These are phyloP conservation scores for Ambrosia hybrid DNA, from an alignment of 140 eudicot species.

Conservation along the genomic window DNA sequence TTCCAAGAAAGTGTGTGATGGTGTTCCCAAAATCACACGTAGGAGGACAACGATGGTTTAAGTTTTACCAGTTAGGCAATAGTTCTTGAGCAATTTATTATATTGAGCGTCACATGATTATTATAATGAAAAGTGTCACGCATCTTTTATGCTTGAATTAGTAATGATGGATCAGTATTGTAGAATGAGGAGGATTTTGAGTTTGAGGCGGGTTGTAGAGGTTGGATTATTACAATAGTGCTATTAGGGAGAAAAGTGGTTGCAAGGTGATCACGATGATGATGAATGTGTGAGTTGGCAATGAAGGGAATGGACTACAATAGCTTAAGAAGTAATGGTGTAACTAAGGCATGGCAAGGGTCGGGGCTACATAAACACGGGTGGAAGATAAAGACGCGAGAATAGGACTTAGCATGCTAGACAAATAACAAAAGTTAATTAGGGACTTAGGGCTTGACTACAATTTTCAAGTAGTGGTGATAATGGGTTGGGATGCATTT, in stretches of 20 bases:
- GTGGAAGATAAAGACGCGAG: neutral
- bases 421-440: neutral
- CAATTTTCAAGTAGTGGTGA: neutral
- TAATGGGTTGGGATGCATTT: neutral
- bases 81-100: neutral
- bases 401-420: neutral
- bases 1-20: neutral
- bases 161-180: neutral
- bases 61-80: neutral
- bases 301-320: neutral
- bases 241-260: neutral
- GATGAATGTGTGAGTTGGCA: neutral
- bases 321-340: neutral
- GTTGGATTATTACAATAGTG: neutral
- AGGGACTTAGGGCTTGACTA: neutral
- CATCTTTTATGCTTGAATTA: neutral
- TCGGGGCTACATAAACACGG: neutral
- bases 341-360: neutral
- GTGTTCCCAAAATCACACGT: neutral
- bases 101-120: neutral
- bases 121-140: neutral
- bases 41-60: neutral
- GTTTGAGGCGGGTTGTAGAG: neutral
- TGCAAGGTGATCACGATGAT: neutral
- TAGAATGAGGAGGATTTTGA: slow-evolving; percentile 3